Evolutionary conservation across 768 basidiomycete genomes (phyloP), one percentile per base, ranked within the genome.

Genomic region (Candolleomyces efflorescens): DNA sequence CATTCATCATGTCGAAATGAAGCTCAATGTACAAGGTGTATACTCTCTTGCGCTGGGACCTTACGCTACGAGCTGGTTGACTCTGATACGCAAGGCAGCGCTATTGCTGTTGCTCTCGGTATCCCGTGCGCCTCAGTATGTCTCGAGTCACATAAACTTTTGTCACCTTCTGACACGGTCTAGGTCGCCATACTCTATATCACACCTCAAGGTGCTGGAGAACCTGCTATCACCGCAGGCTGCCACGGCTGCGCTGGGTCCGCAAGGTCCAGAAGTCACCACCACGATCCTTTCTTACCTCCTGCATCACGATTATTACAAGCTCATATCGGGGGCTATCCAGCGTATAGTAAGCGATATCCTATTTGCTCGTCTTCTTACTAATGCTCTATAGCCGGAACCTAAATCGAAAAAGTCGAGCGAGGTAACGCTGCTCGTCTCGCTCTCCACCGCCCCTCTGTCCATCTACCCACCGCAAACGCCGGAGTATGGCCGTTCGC

Each of bases 31-130:
- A 84, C 82, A 65, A 17, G 61, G 67, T 3, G 62, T 85, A 3
- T 76, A 81, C 56, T 62, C 70, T 7, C 74, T 73, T 11, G 75
- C 73, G 5, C 62, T 55, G 12, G 75, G 76, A 10, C 63, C 71
- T 2, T 69, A 80, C 59, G 60, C 64, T 0, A 38, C 54, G 41
- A 84, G 81, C 60, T 90, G 87, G 87, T 61, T 82, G n/a, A 76
- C 83, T 3, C 77, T 92, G 17, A 72, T 89, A 9, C 73, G 78
- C 20, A 80, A 79, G 60, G 67, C 76, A 0, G 66, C 76, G 9
- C 47, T 83, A 17, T 65, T 84, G 18, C 69, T 92, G 0, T 72
- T 91, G 26, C 69, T 67, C 41, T 82, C 84, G 0, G 68, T 85
- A 1, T 77, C 87, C 0, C 69, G 62, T 32, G 6, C 32, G 11